Conservation (phyloP, 345 rosid species). For the Fremontodendron californicum region DNA sequence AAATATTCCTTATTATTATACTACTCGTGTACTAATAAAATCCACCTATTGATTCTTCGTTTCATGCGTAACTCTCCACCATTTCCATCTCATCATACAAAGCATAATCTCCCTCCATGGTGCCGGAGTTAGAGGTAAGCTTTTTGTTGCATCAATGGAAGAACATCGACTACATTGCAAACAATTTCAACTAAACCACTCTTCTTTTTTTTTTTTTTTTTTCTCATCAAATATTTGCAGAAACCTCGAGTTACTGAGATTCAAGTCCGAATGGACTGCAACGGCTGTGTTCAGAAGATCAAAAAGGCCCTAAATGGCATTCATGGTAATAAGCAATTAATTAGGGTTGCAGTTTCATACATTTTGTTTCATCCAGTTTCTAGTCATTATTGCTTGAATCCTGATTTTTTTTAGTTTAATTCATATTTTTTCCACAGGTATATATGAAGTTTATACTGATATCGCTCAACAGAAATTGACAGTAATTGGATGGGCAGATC, state of each 20-base stretch:
- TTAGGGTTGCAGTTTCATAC: neutral
- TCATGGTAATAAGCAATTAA: slow-evolving; percentile 33
- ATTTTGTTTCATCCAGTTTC: neutral
- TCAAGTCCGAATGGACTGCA: slow-evolving; percentile 74
- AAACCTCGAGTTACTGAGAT: slow-evolving; percentile 60
- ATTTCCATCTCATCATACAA: slow-evolving; percentile 11
- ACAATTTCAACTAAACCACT: slow-evolving; percentile 8
- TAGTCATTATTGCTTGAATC: neutral
- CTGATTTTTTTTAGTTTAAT: neutral
- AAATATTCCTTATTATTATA: slow-evolving; percentile 37
- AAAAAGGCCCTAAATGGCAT: slow-evolving; percentile 61
- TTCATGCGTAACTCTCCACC: slow-evolving; percentile 23
- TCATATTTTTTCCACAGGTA: slow-evolving; percentile 37
- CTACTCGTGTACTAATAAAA: slow-evolving; percentile 32
- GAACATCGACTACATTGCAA: neutral
- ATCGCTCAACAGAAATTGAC: slow-evolving; percentile 63
- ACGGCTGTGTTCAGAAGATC: slow-evolving; percentile 76
- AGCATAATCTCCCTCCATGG: slow-evolving; percentile 26
- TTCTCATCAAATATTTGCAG: slow-evolving; percentile 29
- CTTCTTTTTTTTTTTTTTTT: neutral
- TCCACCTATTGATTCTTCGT: slow-evolving; percentile 43
- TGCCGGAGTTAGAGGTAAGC: slow-evolving; percentile 44
- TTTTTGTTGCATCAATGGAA: neutral
- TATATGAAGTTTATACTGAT: slow-evolving; percentile 54
- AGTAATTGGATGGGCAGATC: slow-evolving; percentile 69